Evolutionary conservation across 768 basidiomycete genomes (phyloP), one percentile per base, ranked within the genome.

Genomic region (Russula earlei): DNA sequence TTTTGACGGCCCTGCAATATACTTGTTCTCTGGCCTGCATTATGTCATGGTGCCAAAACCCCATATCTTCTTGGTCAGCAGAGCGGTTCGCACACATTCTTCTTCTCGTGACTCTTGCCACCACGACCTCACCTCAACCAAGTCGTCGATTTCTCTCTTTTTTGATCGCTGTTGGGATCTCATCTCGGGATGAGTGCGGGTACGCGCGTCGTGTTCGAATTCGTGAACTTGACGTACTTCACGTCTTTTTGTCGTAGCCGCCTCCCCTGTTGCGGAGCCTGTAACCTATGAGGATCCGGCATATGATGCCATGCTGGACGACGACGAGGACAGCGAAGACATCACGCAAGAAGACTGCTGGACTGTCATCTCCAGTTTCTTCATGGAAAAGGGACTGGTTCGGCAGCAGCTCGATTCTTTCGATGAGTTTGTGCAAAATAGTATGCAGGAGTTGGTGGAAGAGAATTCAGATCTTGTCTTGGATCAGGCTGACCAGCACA

Each of bases 381-480:
- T 99, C 70, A 86, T 91, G 60, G 89, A 92, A 69, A 96, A 95
- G 70, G 95, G 95, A 72, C 85, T 99, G 58, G 96, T 98, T 51
- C 83, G 91, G 46, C 96, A 99, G 68, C 96, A 99, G 69, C 82
- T 98, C 52, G 93, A 95, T 73, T 94, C 91, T 11, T 99, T 95
- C 71, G 93, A 99, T 68, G 95, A 98, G 72, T 99, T 98, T 66
- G 91, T 99, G 33, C 92, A 97, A 68, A 97, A 97, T 64, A 97
- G 93, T 14, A 96, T 99, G 93, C 95, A 98, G 71, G 96, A 98
- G 69, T 78, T 99, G 24, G 94, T 99, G 20, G 96, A 97, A 68
- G 96, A 99, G 73, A 91, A 91, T 62, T 74, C 85, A n/a, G 91
- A 91, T 65, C 82, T 99, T 66, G 93, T 95, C 62, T 76, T 99